Evolutionary conservation across 768 basidiomycete species (phyloP), one percentile per base, ranked within the genome.

Genomic region (Asterophora parasitica): DNA sequence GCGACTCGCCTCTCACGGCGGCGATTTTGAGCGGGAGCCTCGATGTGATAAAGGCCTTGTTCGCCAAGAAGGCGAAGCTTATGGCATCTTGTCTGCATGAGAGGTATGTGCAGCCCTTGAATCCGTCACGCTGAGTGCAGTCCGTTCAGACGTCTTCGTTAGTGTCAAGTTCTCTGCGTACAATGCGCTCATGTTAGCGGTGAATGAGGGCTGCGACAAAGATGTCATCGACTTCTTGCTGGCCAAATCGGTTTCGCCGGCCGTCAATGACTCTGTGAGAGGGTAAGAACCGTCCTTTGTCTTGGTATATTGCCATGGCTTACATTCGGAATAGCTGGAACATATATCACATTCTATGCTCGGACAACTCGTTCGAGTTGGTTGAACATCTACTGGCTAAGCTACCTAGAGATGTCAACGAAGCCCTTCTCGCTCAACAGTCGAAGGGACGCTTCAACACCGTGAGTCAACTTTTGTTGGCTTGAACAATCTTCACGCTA

Each of bases 1-100:
- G 78, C 44, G 82, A 83, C 55, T 77, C 77, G 1, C 76, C 77
- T 0, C 59, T 82, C 7, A 68, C 68, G 6, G 72, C 73, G 1
- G 76, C 77, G 0, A 63, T 79, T 38, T 37, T 72, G 4, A 57
- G 62, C 4, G 48, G 61, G 12, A 60, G 69, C 10, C 20, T 75
- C 5, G 71, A 72, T 1, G 55, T 65, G 0, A 54, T 81, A 35
- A 75, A 80, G 58, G 53, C 65, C 6, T 53, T 82, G n/a, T 72
- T 74, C 43, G 54, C 61, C n/a, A 64, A 74, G 34, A 59, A 66
- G 11, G 70, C 77, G 0, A 62, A 62, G 19, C 47, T 80, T 7
- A 70, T 78, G 61, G 59, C 64, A 23, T 57, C 61, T 28, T 63
- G 68, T 5, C 59, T 82, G 11, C 68, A 76, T 28, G 62, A 71